Evolutionary conservation across 768 basidiomycete genomes (phyloP), one percentile per base, ranked within the genome.

Genomic region (Scleroderma bovista): DNA sequence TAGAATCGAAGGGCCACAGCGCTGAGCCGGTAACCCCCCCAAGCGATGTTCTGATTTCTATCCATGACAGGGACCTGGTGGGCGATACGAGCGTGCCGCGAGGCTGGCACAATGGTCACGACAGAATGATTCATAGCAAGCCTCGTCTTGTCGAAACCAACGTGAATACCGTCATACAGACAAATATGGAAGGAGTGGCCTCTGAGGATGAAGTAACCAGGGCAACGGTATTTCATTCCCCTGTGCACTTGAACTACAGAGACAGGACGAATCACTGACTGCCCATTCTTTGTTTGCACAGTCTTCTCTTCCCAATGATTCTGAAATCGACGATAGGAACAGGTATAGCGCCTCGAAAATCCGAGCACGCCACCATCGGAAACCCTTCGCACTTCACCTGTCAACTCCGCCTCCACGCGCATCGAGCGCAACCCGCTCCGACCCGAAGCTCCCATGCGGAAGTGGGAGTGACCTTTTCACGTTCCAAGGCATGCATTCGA

Each of bases 41-140:
- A 43, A 51, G 38, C 47, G 58, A 59, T 41, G 50, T 52, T 17
- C 26, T 54, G 15, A 51, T 48, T 32, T 54, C 53, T 3, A 41
- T 46, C 9, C 37, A 45, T 26, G 31, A 47, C n/a, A 36, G 31
- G 40, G 49, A 40, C 9, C 48, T 31, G 8, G 63, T 65, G 44
- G 56, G 53, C 17, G 67, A 67, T 61, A 62, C 67, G 61, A 55
- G 63, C 52, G 55, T 61, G 1, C n/a, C 56, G 41, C 46, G 24
- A 20, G 46, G 34, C 50, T 31, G 44, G 52, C 48, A 50, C 53
- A 53, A 51, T 47, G 53, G 46, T 55, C 38, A 55, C 44, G 52
- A 54, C 47, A 53, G 16, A 24, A 32, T 32, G 26, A 47, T 29
- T 46, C 39, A 29, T 29, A 29, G 26, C 26, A 29, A 29, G 26